phyloP scores from a whole-genome alignment of 805 yeast species.

The Yamadazyma sp. region DNA sequence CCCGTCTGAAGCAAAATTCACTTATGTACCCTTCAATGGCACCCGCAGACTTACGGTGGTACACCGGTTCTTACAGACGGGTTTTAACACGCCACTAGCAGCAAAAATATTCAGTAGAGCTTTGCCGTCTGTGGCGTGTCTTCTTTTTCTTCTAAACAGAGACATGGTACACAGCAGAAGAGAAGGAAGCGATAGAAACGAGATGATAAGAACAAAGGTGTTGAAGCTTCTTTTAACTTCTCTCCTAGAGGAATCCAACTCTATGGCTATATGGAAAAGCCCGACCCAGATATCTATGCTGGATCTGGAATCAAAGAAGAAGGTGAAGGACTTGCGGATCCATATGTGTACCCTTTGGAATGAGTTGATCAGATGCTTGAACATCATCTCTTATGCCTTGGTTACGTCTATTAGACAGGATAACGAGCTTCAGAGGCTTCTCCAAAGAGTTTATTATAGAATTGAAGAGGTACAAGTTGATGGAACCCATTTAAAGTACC shows the following conservation, averaged over 20 bases:
- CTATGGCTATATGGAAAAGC: conserved; percentile 32
- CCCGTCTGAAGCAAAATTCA: conserved; percentile 21
- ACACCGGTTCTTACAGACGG: conserved; percentile 6
- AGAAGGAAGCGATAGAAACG: conserved; percentile 12
- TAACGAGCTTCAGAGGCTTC: conserved; percentile 8
- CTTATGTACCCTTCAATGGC: background rate
- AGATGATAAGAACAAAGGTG: background rate
- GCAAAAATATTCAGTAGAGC: conserved; percentile 13
- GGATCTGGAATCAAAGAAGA: conserved; percentile 18
- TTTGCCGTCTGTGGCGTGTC: conserved; percentile 19
- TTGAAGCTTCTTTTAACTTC: conserved; percentile 21
- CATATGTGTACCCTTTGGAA: conserved; percentile 36
- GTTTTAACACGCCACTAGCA: background rate
- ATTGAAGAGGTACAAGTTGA: conserved; percentile 22
- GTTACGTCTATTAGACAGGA: conserved; percentile 2
- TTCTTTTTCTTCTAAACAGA: conserved; percentile 25
- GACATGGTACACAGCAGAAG: conserved; percentile 21
- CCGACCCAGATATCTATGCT: conserved; percentile 27
- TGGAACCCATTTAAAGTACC: conserved; percentile 23
- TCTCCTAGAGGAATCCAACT: conserved; percentile 11
- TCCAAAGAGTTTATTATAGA: conserved; percentile 6
- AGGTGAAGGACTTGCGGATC: conserved; percentile 23
- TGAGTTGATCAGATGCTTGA: conserved; percentile 33
- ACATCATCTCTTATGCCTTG: conserved; percentile 16
- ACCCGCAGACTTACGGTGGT: conserved; percentile 1